Conservation (phyloP, 805 yeast species). For the Schwanniomyces sp. region DNA sequence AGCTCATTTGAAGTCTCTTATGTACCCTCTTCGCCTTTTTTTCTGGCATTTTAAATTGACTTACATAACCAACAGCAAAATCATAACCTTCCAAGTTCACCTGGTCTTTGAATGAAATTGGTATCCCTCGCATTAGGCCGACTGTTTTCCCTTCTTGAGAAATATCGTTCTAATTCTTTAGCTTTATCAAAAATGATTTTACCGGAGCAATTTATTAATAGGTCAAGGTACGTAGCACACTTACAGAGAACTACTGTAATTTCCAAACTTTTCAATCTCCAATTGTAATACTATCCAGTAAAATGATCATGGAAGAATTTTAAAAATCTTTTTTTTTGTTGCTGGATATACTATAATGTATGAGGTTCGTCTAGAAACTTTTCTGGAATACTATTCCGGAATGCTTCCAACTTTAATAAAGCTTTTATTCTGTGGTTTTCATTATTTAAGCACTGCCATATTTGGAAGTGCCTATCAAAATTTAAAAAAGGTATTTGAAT, state of each 20-base stretch:
- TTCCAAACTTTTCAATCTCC: constrained; percentile 20
- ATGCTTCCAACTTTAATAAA: no score
- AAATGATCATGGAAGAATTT: no score
- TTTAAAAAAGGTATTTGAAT: no score
- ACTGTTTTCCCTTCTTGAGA: constrained; percentile 12
- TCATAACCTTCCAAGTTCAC: constrained; percentile 48
- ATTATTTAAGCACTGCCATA: no score
- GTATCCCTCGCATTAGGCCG: constrained; percentile 32
- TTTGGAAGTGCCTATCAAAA: no score
- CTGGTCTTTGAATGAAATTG: constrained; percentile 42
- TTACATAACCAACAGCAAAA: constrained; percentile 50
- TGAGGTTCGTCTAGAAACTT: no score
- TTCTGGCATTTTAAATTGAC: constrained; percentile 38
- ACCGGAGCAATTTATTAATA: constrained; percentile 43
- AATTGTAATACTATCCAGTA: no score
- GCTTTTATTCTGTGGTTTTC: no score
- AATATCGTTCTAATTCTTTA: constrained; percentile 20
- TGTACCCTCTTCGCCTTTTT: constrained; percentile 22
- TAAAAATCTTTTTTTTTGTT: no score
- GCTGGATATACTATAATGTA: no score
- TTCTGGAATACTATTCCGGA: no score
- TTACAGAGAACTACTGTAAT: constrained; percentile 58
- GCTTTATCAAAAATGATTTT: constrained; percentile 38
- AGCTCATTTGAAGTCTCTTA: no score
- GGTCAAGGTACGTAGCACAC: constrained; percentile 59